Conservation (phyloP, 2,329 filamentous ascomycete species). For the Hypoxylon sp. region DNA sequence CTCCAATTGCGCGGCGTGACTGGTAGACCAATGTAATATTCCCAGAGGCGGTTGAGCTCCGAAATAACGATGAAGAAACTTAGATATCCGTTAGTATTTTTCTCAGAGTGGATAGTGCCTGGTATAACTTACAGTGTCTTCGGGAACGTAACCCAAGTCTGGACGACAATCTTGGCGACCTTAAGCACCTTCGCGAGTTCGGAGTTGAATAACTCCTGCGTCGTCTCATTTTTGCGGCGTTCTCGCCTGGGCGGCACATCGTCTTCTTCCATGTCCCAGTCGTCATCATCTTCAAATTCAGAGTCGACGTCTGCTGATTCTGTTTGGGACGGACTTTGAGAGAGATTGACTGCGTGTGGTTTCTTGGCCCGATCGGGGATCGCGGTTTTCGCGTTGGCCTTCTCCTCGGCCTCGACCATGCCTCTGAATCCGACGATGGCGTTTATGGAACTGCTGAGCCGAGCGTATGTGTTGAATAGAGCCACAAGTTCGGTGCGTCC, state of each 20-base stretch:
- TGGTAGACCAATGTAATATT: slow-evolving; percentile 65
- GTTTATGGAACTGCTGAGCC: slow-evolving; percentile 83
- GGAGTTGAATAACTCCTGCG: slow-evolving; percentile 67
- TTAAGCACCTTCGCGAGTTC: slow-evolving; percentile 74
- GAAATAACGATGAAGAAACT: slow-evolving; percentile 59
- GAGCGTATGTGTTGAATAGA: slow-evolving; percentile 91
- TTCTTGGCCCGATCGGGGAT: slow-evolving; percentile 58
- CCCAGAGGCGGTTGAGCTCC: slow-evolving; percentile 61
- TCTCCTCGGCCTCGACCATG: slow-evolving; percentile 58
- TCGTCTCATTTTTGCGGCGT: slow-evolving; percentile 53
- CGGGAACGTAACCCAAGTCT: slow-evolving; percentile 77
- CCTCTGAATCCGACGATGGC: slow-evolving; percentile 78
- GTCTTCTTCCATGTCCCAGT: slow-evolving; percentile 58
- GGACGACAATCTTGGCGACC: slow-evolving; percentile 74
- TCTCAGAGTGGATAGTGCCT: background rate
- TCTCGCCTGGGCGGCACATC: slow-evolving; percentile 47
- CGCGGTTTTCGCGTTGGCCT: slow-evolving; percentile 28
- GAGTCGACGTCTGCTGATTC: slow-evolving; percentile 38
- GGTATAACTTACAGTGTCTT: slow-evolving; percentile 71
- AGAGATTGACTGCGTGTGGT: slow-evolving; percentile 56
- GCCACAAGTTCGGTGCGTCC: slow-evolving; percentile 93
- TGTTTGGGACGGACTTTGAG: slow-evolving; percentile 32
- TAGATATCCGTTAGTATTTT: slow-evolving; percentile 24
- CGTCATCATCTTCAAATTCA: slow-evolving; percentile 53
- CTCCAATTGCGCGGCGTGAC: slow-evolving; percentile 62